Evolutionary conservation across 148 eudicot genomes (phyloP).

Genomic region (Heliosperma pusillum): DNA sequence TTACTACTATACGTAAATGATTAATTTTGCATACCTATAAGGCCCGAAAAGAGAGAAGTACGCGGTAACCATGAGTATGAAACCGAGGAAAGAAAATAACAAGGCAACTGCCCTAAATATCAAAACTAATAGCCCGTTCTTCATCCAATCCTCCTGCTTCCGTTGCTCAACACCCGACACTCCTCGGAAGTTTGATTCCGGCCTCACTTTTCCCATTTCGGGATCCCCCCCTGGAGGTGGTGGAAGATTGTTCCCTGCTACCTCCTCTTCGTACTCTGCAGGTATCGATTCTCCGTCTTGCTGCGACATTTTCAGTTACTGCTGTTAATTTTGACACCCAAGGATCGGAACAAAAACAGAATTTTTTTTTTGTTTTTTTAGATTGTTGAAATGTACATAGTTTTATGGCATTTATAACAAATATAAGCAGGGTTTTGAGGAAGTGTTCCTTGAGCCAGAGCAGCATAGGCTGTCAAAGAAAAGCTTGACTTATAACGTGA

Average conservation of each 20-base stretch:
- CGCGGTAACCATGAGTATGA: slow-evolving; percentile 54
- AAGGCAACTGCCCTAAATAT: slow-evolving; percentile 37
- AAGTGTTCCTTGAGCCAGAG: neutral
- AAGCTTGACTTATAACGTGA: slow-evolving; percentile 7
- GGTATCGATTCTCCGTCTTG: neutral
- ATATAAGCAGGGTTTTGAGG: neutral
- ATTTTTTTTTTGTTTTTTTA: neutral
- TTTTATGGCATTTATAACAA: neutral
- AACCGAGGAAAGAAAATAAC: slow-evolving; percentile 51
- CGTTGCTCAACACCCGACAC: slow-evolving; percentile 28
- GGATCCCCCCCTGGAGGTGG: slow-evolving; percentile 29
- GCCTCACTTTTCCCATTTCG: slow-evolving; percentile 21
- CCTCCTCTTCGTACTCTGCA: neutral
- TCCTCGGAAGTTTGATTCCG: slow-evolving; percentile 24
- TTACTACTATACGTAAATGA: too few species aligned
- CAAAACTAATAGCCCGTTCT: slow-evolving; percentile 38
- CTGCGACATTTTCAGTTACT: neutral
- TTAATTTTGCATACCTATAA: slow-evolving; percentile 28
- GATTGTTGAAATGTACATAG: neutral
- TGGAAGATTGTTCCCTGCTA: neutral
- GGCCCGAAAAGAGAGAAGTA: slow-evolving; percentile 33
- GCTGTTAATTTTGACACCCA: neutral
- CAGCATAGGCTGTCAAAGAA: neutral
- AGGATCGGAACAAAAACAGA: neutral
- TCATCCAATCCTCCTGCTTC: slow-evolving; percentile 48